phyloP scores from a whole-genome alignment of 2,329 filamentous ascomycete species.

The Calonectria montana region DNA sequence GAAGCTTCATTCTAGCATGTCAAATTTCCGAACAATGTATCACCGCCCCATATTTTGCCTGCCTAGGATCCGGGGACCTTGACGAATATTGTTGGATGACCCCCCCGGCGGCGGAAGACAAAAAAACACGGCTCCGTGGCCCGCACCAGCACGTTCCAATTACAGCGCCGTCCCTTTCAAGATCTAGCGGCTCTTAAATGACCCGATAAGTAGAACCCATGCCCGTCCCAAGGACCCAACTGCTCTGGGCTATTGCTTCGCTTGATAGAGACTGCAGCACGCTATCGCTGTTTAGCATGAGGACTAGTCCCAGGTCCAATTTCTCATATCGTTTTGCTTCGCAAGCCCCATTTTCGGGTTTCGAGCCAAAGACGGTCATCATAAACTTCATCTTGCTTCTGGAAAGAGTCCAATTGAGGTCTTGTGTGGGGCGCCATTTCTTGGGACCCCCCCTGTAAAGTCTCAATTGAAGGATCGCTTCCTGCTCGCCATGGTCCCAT shows the following conservation, averaged over 20 bases:
- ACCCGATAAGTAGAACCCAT: not conserved
- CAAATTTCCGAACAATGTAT: constrained; percentile 6
- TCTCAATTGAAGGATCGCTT: not conserved
- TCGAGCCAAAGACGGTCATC: not conserved
- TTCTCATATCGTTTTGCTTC: not conserved
- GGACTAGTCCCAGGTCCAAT: not conserved
- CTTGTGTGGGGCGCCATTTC: not conserved
- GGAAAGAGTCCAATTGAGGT: constrained; percentile 2
- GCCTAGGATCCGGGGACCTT: not conserved
- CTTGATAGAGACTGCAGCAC: not conserved
- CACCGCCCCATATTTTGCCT: constrained; percentile 3
- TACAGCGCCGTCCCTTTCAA: not conserved
- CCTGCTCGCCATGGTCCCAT: not conserved
- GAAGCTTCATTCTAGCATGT: not conserved
- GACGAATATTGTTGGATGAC: not conserved
- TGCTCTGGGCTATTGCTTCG: not conserved
- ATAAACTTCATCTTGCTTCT: not conserved
- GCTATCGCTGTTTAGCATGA: not conserved
- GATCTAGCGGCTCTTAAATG: not conserved
- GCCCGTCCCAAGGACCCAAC: not conserved
- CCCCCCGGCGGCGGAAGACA: not conserved
- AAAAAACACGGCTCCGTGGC: not conserved
- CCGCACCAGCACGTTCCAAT: not conserved
- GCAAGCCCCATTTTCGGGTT: not conserved
- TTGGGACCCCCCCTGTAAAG: not conserved